Conservation (phyloP, 345 rosid species). For the Salix exigua region DNA sequence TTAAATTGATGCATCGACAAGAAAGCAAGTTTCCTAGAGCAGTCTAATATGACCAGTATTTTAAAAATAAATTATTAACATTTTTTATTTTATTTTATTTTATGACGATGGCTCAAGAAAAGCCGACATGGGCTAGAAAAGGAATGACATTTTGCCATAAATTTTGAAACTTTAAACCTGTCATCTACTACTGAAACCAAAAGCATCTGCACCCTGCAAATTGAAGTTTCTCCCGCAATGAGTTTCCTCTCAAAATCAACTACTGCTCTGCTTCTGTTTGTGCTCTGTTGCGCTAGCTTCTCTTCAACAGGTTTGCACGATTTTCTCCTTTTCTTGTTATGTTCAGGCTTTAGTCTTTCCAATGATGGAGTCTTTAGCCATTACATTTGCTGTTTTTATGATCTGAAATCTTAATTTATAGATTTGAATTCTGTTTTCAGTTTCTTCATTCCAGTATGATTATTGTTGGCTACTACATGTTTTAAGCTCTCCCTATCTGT, state of each 20-base stretch:
- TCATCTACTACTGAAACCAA: too few relatives aligned
- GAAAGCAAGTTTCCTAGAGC: too few relatives aligned
- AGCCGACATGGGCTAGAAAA: too few relatives aligned
- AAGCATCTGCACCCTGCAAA: neutral
- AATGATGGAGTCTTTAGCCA: conserved; percentile 5
- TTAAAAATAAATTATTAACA: too few relatives aligned
- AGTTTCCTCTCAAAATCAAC: conserved; percentile 25
- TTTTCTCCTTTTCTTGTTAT: neutral
- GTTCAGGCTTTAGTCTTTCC: neutral
- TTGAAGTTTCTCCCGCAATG: conserved; percentile 13
- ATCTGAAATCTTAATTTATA: neutral
- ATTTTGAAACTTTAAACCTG: too few relatives aligned
- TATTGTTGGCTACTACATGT: neutral
- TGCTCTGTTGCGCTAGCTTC: conserved; percentile 42
- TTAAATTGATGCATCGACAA: too few relatives aligned
- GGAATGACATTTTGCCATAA: too few relatives aligned
- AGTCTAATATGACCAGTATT: too few relatives aligned
- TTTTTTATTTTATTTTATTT: too few relatives aligned
- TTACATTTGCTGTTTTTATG: neutral
- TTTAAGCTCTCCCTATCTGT: neutral
- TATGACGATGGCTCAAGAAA: too few relatives aligned
- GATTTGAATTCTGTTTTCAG: neutral
- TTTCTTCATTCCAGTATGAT: neutral
- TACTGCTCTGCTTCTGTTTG: conserved; percentile 29
- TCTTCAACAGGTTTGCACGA: conserved; percentile 46